Evolutionary conservation across 257 asterid genomes (phyloP), one percentile per base, ranked within the genome.

Genomic region (Solanum chmielewskii): DNA sequence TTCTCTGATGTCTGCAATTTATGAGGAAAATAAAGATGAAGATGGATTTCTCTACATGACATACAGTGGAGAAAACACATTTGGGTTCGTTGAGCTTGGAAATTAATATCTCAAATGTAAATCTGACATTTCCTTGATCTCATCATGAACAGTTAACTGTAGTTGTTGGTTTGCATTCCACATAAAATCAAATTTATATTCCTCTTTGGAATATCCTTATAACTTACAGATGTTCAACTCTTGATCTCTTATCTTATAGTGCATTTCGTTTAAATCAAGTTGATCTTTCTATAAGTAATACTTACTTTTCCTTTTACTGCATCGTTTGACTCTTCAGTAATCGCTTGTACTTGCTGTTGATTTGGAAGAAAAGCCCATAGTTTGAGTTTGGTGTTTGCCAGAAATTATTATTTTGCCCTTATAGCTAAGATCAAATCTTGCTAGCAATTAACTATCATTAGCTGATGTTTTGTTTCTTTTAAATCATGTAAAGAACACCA

Each of bases 1-100:
- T 92, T 89, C 94, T 2, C 78, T 96, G 90, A 89, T 96, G 95
- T 95, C 98, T 84, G 93, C 95, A 87, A 88, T 95, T 70, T 96
- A 94, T 64, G 99, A 95, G 49, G 98, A 95, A 37, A 77, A 92
- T 92, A 95, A 95, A 92, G 98, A 95, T 76, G 97, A 91, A 84
- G 98, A 96, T 87, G 98, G 98, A 60, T 95, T 95, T 90, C 95
- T 96, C 70, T 96, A 96, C 94, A 92, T 96, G 98, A 91, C 94
- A 74, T 96, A 96, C 71, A 94, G 98, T 64, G 95, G 98, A 12
- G 98, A 96, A 92, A 95, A 92, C 91, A 96, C 98, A 1, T 96
- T 96, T 62, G 98, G 98, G 44, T 89, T 59, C 78, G 83, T 12
- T 33, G 69, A 88, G 71, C 88, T 83, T 68, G 87, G 82, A 71